Evolutionary conservation across 1,139 yeast genomes (phyloP), one percentile per base, ranked within the genome.

Genomic region (Saccharomycopsis phalli): DNA sequence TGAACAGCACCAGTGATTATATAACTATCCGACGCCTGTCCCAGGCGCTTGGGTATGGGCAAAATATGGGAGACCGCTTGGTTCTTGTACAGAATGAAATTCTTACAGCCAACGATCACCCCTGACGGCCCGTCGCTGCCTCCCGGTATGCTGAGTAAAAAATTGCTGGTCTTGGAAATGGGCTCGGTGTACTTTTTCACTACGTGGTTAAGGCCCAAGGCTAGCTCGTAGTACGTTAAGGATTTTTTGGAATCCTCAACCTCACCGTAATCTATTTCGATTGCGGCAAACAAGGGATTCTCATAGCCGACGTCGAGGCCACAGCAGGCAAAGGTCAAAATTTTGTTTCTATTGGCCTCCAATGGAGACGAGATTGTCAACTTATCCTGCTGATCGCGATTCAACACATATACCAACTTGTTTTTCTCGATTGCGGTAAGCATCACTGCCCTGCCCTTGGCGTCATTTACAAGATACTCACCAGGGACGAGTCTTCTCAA

Each of bases 131-230:
- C 80, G 47, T 69, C 70, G 16, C 56, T 52, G 2, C 75, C 77
- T 19, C 71, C 71, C 1, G 74, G 74, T 3, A 72, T 63, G 2
- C 65, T 54, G 2, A 73, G 32, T 10, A 75, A 45, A 38, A 65
- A 58, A 47, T 64, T 68, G 31, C 72, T 68, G n/a, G 57, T 60
- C 22, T 51, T 53, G 4, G 67, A 65, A 2, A 74, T 59, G 7
- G 50, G 56, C 26, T 61, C 68, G 2, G 71, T 56, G 44, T 71
- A 65, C 45, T 65, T 68, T 43, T 69, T 71, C 2, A 81, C 66
- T 2, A 87, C 71, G 54, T 81, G 82, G 53, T 88, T 87, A 41
- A 88, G 63, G 0, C 97, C 95, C 39, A 83, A 69, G 57, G 91
- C 97, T 23, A 88, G 62, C 53, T 84, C 93, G 59, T 88, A 88